These are phyloP conservation scores for Pontederia crassipes DNA, from an alignment of 176 grass and related monocot genomes.

Conservation along the genomic window DNA sequence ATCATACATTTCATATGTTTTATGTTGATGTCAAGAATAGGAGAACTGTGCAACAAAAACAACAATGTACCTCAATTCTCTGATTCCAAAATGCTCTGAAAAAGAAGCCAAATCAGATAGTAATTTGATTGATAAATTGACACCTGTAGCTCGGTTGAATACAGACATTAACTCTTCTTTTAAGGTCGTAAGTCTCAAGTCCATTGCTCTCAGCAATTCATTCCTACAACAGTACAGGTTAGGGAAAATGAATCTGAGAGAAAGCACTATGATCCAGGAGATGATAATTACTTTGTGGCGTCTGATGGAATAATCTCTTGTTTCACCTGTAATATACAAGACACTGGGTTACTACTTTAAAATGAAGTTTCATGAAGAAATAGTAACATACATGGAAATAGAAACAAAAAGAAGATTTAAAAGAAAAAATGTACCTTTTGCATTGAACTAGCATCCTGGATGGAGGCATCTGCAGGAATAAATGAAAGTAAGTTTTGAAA, in stretches of 20 bases:
- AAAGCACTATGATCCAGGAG: constrained; percentile 10
- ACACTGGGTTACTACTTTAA: constrained; percentile 10
- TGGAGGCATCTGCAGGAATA: constrained; percentile 47
- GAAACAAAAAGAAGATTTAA: not conserved
- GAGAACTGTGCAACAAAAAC: not conserved
- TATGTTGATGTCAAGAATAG: not conserved
- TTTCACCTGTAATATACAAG: constrained; percentile 54
- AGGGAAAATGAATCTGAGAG: constrained; percentile 20
- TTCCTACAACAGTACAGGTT: constrained; percentile 44
- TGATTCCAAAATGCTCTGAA: constrained; percentile 61
- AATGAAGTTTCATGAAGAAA: constrained; percentile 18
- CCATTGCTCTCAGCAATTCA: constrained; percentile 77
- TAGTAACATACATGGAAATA: constrained; percentile 18
- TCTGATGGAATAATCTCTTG: constrained; percentile 45
- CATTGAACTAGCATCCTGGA: constrained; percentile 30
- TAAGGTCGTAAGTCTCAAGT: constrained; percentile 69
- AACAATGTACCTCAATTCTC: constrained; percentile 72
- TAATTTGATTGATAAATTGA: constrained; percentile 43
- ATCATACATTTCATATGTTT: not conserved
- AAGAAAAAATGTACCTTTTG: constrained; percentile 50
- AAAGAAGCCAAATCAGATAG: constrained; percentile 66
- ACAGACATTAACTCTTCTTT: constrained; percentile 55
- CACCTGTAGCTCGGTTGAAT: constrained; percentile 49
- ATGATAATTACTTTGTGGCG: constrained; percentile 64
- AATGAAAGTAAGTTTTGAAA: constrained; percentile 9